A percentile compares a stretch with the other conserved stretches of the same genome.
These are phyloP conservation scores for Paracoccidioides lutzii DNA, from an alignment of 2,329 filamentous ascomycete genomes.

Conservation along the genomic window DNA sequence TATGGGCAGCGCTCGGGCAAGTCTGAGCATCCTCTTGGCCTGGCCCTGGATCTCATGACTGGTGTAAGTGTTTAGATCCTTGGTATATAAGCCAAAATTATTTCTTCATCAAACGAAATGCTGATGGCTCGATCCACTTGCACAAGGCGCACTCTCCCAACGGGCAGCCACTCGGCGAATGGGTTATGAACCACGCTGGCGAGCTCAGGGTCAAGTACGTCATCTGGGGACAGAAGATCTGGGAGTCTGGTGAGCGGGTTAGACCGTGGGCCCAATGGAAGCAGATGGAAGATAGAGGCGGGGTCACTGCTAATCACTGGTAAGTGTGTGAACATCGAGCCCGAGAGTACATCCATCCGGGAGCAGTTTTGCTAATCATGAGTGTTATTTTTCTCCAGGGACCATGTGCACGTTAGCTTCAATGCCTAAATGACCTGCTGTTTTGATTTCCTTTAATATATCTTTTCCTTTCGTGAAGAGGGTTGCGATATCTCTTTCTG, in stretches of 20 bases:
- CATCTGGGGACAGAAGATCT: not conserved
- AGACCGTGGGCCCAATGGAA: not conserved
- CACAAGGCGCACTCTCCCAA: not conserved
- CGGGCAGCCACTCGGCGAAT: not conserved
- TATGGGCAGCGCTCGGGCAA: not conserved
- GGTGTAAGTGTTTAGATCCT: not conserved
- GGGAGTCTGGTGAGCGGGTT: not conserved
- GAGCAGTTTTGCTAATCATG: not conserved
- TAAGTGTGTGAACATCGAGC: not conserved
- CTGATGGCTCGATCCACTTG: not conserved
- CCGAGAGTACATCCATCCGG: not conserved
- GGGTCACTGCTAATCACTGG: not conserved
- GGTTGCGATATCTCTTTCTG: too few relatives aligned
- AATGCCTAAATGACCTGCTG: not conserved
- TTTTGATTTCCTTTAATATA: not conserved
- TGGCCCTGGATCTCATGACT: slow-evolving; percentile 1
- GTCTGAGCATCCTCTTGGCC: not conserved
- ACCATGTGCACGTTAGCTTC: slow-evolving; percentile 2
- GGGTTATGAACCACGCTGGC: not conserved
- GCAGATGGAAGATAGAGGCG: not conserved
- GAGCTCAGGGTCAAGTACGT: not conserved
- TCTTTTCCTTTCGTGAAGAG: not conserved
- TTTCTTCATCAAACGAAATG: not conserved
- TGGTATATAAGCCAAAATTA: too few relatives aligned
- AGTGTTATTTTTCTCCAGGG: not conserved